A percentile compares a stretch with the other conserved stretches of the same genome.
phyloP scores from a whole-genome alignment of 2,329 filamentous ascomycete genomes.

The Ascochyta pisi region DNA sequence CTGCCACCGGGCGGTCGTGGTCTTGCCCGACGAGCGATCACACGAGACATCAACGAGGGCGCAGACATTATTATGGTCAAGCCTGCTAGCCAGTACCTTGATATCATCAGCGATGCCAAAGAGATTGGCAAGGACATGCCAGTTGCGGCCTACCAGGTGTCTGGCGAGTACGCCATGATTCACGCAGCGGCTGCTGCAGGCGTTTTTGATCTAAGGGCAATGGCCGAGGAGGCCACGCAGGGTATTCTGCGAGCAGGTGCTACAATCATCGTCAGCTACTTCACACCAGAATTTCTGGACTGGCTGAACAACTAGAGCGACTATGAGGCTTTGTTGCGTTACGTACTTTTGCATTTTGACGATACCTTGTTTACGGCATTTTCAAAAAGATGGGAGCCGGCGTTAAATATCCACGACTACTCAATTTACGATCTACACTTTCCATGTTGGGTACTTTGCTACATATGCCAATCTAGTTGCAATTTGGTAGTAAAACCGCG shows the following conservation, averaged over 20 bases:
- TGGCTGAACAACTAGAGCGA: slow-evolving; percentile 58
- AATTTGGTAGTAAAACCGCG: too few relatives aligned
- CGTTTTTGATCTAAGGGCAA: slow-evolving; percentile 91
- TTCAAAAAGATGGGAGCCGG: slow-evolving; percentile 9
- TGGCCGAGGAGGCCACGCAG: slow-evolving; percentile 94
- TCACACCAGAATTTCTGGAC: slow-evolving; percentile 78
- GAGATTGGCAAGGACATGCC: slow-evolving; percentile 91
- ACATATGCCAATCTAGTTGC: too few relatives aligned
- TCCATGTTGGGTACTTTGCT: not conserved
- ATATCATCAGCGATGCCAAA: slow-evolving; percentile 97
- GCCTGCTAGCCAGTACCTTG: slow-evolving; percentile 91
- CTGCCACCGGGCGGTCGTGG: slow-evolving; percentile 91
- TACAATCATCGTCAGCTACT: slow-evolving; percentile 92
- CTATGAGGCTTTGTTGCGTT: not conserved
- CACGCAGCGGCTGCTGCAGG: slow-evolving; percentile 94
- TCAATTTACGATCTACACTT: slow-evolving; percentile 10
- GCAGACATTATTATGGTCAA: slow-evolving; percentile 99
- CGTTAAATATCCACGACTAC: slow-evolving; percentile 15
- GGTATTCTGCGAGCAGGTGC: slow-evolving; percentile 92
- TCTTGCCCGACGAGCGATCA: slow-evolving; percentile 87
- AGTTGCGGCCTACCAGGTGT: slow-evolving; percentile 95
- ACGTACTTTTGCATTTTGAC: not conserved
- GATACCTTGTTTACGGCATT: slow-evolving; percentile 15
- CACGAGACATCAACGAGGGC: slow-evolving; percentile 88
- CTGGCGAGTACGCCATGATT: slow-evolving; percentile 97